phyloP scores from a whole-genome alignment of 176 grass and related monocot genomes.

The Paspalum vaginatum region DNA sequence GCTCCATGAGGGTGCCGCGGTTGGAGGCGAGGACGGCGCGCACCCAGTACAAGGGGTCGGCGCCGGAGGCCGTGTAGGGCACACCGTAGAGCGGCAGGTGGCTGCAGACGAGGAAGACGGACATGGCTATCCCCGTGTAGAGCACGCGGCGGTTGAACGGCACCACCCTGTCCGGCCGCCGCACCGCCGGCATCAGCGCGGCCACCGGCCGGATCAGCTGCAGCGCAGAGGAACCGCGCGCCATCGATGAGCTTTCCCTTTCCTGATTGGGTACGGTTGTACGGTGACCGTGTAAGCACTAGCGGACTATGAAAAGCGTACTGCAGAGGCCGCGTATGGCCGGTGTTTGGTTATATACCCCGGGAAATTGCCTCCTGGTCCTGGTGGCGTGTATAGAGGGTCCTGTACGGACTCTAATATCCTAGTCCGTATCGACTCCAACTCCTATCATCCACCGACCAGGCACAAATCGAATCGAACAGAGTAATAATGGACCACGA shows the following conservation, averaged over 20 bases:
- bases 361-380: too few relatives aligned
- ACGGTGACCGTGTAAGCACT: too few relatives aligned
- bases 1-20: conserved; percentile 33
- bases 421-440: too few relatives aligned
- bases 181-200: neutral
- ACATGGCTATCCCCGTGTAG: conserved; percentile 4
- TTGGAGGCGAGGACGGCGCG: conserved; percentile 23
- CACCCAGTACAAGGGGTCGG: conserved; percentile 3
- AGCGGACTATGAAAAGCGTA: too few relatives aligned
- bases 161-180: neutral
- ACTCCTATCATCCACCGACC: too few relatives aligned
- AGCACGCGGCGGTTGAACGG: neutral
- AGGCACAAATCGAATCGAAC: too few relatives aligned
- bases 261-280: too few relatives aligned
- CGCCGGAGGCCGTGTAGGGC: conserved; percentile 1
- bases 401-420: too few relatives aligned
- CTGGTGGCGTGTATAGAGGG: too few relatives aligned
- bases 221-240: neutral
- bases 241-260: neutral
- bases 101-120: conserved; percentile 25
- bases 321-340: too few relatives aligned
- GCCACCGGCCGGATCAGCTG: conserved; percentile 14
- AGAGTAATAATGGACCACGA: too few relatives aligned
- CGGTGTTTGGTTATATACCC: too few relatives aligned
- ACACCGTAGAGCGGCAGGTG: conserved; percentile 24